These are phyloP conservation scores for Mycena haematopus DNA, from an alignment of 768 basidiomycete species.

Conservation along the genomic window DNA sequence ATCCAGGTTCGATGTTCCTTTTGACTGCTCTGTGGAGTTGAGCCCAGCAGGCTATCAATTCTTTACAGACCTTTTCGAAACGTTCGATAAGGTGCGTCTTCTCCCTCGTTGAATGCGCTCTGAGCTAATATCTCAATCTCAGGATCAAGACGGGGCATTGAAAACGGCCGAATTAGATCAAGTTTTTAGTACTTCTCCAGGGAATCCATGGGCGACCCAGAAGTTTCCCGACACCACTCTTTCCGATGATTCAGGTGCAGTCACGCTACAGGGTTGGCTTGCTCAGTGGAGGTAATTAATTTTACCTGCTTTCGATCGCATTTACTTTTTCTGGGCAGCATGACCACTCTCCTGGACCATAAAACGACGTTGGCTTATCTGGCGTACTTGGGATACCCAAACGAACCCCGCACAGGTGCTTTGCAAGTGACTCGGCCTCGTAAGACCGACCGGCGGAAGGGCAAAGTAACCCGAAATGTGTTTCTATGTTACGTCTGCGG, in stretches of 20 bases:
- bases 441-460: constrained; percentile 84
- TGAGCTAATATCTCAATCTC: constrained; percentile 6
- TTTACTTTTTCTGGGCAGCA: constrained; percentile 53
- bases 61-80: constrained; percentile 95
- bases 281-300: constrained; percentile 95
- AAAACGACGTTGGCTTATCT: constrained; percentile 92
- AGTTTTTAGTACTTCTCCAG: constrained; percentile 92
- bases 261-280: constrained; percentile 97
- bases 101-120: background rate
- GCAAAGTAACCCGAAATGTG: constrained; percentile 88
- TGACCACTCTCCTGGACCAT: constrained; percentile 97
- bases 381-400: constrained; percentile 92
- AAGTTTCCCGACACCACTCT: constrained; percentile 92
- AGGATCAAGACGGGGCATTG: constrained; percentile 96
- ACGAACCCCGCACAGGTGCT: constrained; percentile 80
- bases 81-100: constrained; percentile 80
- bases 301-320: constrained; percentile 11
- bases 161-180: constrained; percentile 84
- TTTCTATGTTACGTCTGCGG: constrained; percentile 95
- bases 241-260: constrained; percentile 84
- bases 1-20: constrained; percentile 86
- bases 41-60: constrained; percentile 96
- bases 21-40: constrained; percentile 94
- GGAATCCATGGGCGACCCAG: constrained; percentile 94
- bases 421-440: constrained; percentile 85